Evolutionary conservation across 1,284 basidiomycete species (phyloP).

Genomic region (Peniophora sp.): DNA sequence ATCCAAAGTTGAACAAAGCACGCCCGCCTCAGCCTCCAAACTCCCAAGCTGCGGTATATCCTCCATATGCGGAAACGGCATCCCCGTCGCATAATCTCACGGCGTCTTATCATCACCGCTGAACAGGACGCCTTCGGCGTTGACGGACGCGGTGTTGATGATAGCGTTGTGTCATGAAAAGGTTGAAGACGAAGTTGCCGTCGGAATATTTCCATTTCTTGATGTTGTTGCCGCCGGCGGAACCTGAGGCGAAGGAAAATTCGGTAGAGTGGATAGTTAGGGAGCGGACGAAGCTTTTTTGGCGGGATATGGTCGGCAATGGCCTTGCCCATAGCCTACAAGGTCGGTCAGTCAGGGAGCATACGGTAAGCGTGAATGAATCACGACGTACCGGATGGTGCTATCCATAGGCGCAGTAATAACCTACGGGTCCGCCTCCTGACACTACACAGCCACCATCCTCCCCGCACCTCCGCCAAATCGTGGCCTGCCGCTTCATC

Average conservation of each 20-base stretch:
- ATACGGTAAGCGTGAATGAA: background rate
- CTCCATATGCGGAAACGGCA: slow-evolving; percentile 90
- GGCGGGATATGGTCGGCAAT: slow-evolving; percentile 94
- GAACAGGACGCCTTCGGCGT: slow-evolving; percentile 94
- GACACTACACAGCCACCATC: slow-evolving; percentile 89
- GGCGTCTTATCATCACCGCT: slow-evolving; percentile 94
- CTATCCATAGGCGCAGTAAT: slow-evolving; percentile 99
- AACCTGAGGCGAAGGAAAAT: slow-evolving; percentile 92
- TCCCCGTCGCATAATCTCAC: slow-evolving; percentile 94
- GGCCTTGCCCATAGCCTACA: slow-evolving; percentile 91
- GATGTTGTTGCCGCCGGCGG: slow-evolving; percentile 96
- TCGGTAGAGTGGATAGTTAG: slow-evolving; percentile 94
- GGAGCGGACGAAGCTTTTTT: slow-evolving; percentile 96
- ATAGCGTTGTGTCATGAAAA: slow-evolving; percentile 95
- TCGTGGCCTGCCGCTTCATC: too few relatives aligned
- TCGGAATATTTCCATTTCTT: slow-evolving; percentile 99
- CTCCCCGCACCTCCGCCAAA: slow-evolving; percentile 97
- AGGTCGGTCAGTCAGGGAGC: background rate
- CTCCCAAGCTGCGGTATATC: slow-evolving; percentile 96
- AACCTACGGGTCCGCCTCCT: slow-evolving; percentile 95
- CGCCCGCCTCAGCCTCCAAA: slow-evolving; percentile 91
- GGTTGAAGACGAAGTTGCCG: slow-evolving; percentile 90
- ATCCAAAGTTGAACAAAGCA: slow-evolving; percentile 96
- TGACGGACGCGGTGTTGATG: slow-evolving; percentile 93
- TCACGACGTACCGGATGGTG: slow-evolving; percentile 71